Percentiles rank a stretch among this genome's conserved stretches.
phyloP scores from a whole-genome alignment of 352 stramenopile genomes.

The Globisporangium mamillatum region DNA sequence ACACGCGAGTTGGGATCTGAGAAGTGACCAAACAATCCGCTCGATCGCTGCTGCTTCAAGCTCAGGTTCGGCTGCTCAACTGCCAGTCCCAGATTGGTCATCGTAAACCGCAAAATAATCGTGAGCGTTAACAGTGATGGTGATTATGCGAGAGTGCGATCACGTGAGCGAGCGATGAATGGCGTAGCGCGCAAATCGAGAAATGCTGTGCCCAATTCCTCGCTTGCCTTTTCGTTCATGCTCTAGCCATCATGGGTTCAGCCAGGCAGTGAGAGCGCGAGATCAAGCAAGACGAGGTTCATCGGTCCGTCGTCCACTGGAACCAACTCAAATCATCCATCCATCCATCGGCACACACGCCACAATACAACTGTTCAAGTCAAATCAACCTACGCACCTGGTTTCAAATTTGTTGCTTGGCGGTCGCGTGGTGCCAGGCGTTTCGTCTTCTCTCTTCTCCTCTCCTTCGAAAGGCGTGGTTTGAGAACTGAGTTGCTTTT shows the following conservation, averaged over 20 bases:
- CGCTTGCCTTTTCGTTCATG: neutral
- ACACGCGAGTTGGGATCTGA: constrained; percentile 9
- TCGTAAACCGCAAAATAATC: neutral
- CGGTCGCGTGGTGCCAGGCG: neutral
- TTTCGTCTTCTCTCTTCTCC: neutral
- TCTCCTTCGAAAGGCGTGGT: neutral
- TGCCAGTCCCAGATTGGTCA: constrained; percentile 2
- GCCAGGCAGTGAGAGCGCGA: neutral
- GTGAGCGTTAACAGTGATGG: neutral
- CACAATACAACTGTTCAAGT: neutral
- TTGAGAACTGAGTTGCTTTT: neutral
- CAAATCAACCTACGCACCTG: constrained; percentile 3
- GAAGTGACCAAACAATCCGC: constrained; percentile 6
- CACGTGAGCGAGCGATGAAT: neutral
- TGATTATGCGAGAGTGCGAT: neutral
- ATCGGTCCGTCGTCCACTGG: neutral
- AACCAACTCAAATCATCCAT: neutral
- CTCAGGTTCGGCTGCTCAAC: neutral
- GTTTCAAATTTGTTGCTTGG: constrained; percentile 6
- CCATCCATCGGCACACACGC: neutral
- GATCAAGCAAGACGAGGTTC: neutral
- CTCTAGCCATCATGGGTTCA: neutral
- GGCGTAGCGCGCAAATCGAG: constrained; percentile 5
- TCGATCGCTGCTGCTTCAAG: neutral
- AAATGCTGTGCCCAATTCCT: neutral